These are phyloP conservation scores for Murraya koenigii DNA, from an alignment of 345 rosid genomes.

Conservation along the genomic window DNA sequence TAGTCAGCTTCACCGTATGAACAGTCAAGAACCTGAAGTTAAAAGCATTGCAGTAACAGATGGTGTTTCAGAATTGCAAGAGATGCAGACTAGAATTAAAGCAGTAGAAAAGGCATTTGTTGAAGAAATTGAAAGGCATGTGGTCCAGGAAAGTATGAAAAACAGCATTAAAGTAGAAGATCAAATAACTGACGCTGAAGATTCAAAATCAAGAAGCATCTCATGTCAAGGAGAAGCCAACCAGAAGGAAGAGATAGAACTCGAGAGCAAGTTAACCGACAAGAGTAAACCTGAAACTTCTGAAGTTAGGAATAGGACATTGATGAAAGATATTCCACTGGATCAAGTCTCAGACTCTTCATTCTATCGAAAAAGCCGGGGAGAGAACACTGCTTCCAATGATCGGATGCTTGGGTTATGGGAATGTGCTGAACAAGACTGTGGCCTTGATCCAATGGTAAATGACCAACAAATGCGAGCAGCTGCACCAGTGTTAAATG, in stretches of 20 bases:
- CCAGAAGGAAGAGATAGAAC: conserved; percentile 29
- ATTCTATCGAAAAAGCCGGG: conserved; percentile 41
- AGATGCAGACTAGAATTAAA: conserved; percentile 46
- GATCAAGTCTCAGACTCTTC: conserved; percentile 72
- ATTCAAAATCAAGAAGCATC: conserved; percentile 19
- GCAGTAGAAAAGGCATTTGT: conserved; percentile 56
- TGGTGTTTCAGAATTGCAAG: conserved; percentile 51
- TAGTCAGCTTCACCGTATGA: conserved; percentile 26
- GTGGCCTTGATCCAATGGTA: conserved; percentile 15
- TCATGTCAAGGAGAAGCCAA: conserved; percentile 20
- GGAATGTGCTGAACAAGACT: conserved; percentile 49
- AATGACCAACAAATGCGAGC: conserved; percentile 16
- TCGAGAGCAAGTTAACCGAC: conserved; percentile 33
- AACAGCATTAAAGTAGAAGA: conserved; percentile 14
- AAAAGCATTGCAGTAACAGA: conserved; percentile 24
- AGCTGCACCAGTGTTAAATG: conserved; percentile 13
- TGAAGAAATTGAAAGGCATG: conserved; percentile 46
- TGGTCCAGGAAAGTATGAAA: conserved; percentile 25
- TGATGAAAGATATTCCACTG: conserved; percentile 62
- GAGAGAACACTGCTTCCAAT: conserved; percentile 29
- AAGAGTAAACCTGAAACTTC: conserved; percentile 37
- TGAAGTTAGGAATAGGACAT: conserved; percentile 34
- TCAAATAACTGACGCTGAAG: conserved; percentile 15
- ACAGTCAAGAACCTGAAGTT: conserved; percentile 27
- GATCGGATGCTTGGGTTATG: conserved; percentile 54